Evolutionary conservation across 306 rosid genomes (phyloP).

Genomic region (Ceratonia siliqua): DNA sequence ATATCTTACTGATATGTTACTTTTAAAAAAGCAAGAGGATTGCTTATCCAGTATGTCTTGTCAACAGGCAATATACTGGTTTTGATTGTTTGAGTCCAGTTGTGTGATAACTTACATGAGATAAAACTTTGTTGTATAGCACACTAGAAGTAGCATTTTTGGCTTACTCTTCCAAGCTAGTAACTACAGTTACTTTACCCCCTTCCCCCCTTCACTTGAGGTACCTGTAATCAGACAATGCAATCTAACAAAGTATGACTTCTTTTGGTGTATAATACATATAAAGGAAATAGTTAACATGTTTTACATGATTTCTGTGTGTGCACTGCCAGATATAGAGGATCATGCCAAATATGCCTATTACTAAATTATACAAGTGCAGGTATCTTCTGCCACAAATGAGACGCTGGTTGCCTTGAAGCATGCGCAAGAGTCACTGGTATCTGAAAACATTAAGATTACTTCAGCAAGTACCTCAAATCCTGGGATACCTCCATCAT

Average conservation of each 20-base stretch:
- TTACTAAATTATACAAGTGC: conserved; percentile 31
- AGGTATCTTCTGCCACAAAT: conserved; percentile 75
- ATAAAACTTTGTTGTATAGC: neutral
- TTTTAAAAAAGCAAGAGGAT: neutral
- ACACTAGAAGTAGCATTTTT: neutral
- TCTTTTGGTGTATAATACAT: neutral
- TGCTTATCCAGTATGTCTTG: neutral
- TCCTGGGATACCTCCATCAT: conserved; percentile 97
- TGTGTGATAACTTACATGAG: neutral
- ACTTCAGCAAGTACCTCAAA: conserved; percentile 67
- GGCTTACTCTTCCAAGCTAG: neutral
- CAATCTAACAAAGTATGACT: neutral
- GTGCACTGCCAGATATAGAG: conserved; percentile 10
- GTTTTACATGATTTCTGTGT: conserved; percentile 5
- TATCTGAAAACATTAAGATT: conserved; percentile 56
- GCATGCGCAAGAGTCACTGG: conserved; percentile 74
- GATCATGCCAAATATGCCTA: conserved; percentile 25
- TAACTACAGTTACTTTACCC: neutral
- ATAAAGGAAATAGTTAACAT: neutral
- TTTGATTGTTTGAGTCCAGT: neutral
- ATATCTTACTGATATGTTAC: neutral
- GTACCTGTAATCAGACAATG: neutral
- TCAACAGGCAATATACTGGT: neutral
- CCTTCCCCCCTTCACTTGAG: neutral
- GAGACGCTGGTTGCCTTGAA: conserved; percentile 66